Evolutionary conservation across 2,329 filamentous ascomycete species (phyloP), one percentile per base, ranked within the genome.

Genomic region (Thielaviopsis ethacetica): DNA sequence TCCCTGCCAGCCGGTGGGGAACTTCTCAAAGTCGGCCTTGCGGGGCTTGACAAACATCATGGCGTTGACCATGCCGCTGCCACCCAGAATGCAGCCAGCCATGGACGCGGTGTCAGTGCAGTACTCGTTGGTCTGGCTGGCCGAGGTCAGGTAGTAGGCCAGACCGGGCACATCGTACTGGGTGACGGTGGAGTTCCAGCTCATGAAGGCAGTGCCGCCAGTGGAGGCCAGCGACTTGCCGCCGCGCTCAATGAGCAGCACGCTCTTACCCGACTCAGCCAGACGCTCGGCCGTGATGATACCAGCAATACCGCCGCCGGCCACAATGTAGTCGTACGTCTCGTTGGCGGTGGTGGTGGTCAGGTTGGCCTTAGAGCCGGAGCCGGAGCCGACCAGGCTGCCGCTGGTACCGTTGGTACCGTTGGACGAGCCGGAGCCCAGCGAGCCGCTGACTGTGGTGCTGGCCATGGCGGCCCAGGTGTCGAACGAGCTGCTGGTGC

Each of bases 81-180:
- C 85, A 54, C 84, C 85, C 2, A 88, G 76, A 51, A 87, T 75
- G 63, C 85, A 88, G 12, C 83, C 85, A 15, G 83, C 82, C 82
- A 86, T 86, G 65, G 84, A 81, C 62, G 84, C 83, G 13, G 80
- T 82, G 67, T 88, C 84, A 1, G 76, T 77, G 69, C 85, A 88
- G 51, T 80, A 79, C 64, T 85, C 81, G 34, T 81, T 82, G 5
- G 74, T 73, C 10, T 79, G 81, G 65, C 84, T 77, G 5, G 74
- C 71, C 77, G 82, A 85, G 63, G 87, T 85, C 70, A 86, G 74
- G 67, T 86, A 86, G 68, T 82, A 85, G 61, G 69, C 70, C 62
- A 87, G 77, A 57, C 83, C 82, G 0, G 84, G 84, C 6, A 87
- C 79, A 65, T 88, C 84, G 64, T 87, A 86, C 57, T 84, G 82